A percentile compares a stretch with the other conserved stretches of the same genome.
Evolutionary conservation across 176 grass and related monocot genomes (phyloP).

Genomic region (Elymus sibiricus): DNA sequence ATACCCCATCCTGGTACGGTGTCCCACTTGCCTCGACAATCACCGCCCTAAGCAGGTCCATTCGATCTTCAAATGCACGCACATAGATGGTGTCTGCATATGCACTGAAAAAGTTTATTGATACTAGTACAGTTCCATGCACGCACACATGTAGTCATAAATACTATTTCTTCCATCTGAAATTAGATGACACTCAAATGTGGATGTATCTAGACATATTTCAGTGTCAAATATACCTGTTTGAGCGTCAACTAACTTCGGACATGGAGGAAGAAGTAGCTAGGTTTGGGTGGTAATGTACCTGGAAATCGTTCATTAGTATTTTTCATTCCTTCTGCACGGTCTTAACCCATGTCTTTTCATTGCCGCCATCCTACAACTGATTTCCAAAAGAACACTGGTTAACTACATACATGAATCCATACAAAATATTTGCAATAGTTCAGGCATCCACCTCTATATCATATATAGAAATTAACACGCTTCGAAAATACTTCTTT

Average conservation of each 20-base stretch:
- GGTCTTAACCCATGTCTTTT: slow-evolving; percentile 2
- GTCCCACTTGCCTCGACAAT: background rate
- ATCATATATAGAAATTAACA: background rate
- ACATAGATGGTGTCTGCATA: background rate
- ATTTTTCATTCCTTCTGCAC: background rate
- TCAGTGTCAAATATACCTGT: too few relatives aligned
- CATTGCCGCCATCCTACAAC: background rate
- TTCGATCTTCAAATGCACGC: background rate
- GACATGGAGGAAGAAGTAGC: too few relatives aligned
- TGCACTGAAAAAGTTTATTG: background rate
- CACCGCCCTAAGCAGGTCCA: slow-evolving; percentile 3
- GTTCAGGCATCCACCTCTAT: background rate
- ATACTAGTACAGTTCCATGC: background rate
- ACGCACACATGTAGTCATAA: background rate
- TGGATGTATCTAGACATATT: too few relatives aligned
- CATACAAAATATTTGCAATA: background rate
- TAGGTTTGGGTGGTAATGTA: background rate
- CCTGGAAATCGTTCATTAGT: background rate
- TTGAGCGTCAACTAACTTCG: too few relatives aligned
- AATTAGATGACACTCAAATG: too few relatives aligned
- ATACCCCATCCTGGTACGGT: slow-evolving; percentile 7
- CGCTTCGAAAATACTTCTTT: background rate
- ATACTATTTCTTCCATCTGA: too few relatives aligned
- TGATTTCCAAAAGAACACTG: background rate
- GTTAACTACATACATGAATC: background rate